These are phyloP conservation scores for Neocallimastix lanati DNA, from an alignment of 192 early-diverging fungal species.

Conservation along the genomic window DNA sequence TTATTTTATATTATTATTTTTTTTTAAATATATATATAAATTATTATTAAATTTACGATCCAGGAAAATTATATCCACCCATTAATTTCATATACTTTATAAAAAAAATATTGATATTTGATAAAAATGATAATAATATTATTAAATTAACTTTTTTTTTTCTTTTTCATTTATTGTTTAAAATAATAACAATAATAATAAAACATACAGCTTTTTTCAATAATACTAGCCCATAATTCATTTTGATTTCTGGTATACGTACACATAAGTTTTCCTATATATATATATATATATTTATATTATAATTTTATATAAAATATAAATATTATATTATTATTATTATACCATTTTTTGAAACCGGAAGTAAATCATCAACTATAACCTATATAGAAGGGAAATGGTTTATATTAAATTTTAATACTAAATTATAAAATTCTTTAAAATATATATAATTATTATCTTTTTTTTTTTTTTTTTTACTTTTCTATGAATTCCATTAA, in stretches of 20 bases:
- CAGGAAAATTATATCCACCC: constrained; percentile 90
- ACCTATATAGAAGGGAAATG: too few species aligned
- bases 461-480: constrained; percentile 29
- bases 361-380: constrained; percentile 78
- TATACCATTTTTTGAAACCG: constrained; percentile 43
- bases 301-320: neutral
- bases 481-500: constrained; percentile 69
- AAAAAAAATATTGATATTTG: neutral
- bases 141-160: too few species aligned
- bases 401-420: too few species aligned
- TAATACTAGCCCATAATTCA: constrained; percentile 65
- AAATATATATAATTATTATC: too few species aligned
- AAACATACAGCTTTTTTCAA: constrained; percentile 68
- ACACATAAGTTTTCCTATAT: constrained; percentile 47
- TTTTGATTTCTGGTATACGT: constrained; percentile 60
- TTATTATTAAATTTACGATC: constrained; percentile 41
- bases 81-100: constrained; percentile 71
- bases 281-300: neutral
- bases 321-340: neutral
- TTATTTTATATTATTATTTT: too few species aligned
- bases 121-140: too few species aligned
- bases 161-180: too few species aligned
- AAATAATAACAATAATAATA: neutral
- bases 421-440: too few species aligned
- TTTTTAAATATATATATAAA: neutral